Percentiles rank a stretch among this genome's conserved stretches.
Conservation (phyloP, 371 early-diverging fungal species). For the Mortierella sp. region DNA sequence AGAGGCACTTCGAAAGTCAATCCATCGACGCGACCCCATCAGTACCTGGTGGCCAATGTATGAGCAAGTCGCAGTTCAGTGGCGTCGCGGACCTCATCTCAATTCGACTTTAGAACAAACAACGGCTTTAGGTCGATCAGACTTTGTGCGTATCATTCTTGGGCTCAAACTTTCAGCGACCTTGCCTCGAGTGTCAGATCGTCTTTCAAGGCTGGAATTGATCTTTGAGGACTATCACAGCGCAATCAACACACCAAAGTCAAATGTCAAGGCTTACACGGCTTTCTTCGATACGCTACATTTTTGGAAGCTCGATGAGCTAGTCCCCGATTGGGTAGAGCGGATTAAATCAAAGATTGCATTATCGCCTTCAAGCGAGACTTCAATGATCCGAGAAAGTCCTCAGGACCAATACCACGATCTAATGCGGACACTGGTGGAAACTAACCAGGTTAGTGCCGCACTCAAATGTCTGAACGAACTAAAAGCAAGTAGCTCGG, state of each 20-base stretch:
- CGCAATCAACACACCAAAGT: conserved; percentile 26
- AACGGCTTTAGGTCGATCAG: conserved; percentile 18
- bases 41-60: conserved; percentile 49
- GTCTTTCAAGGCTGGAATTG: conserved; percentile 21
- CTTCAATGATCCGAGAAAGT: conserved; percentile 2
- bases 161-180: conserved; percentile 26
- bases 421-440: conserved; percentile 30
- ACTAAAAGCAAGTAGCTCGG: conserved; percentile 20
- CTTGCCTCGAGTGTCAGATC: neutral
- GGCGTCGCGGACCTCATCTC: conserved; percentile 13
- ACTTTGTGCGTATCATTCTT: conserved; percentile 32
- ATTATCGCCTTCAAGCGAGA: neutral
- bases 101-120: neutral
- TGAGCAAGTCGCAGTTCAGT: conserved; percentile 18
- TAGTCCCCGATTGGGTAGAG: conserved; percentile 27
- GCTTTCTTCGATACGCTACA: conserved; percentile 33
- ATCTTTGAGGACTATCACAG: conserved; percentile 44
- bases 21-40: conserved; percentile 39
- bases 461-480: conserved; percentile 47
- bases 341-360: conserved; percentile 27
- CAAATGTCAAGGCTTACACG: conserved; percentile 36
- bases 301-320: conserved; percentile 38
- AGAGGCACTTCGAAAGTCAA: conserved; percentile 32
- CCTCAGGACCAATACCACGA: conserved; percentile 46
- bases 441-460: conserved; percentile 26